Evolutionary conservation across 139 green algal species (phyloP).

Genomic region (Chlamydomonas sp.): DNA sequence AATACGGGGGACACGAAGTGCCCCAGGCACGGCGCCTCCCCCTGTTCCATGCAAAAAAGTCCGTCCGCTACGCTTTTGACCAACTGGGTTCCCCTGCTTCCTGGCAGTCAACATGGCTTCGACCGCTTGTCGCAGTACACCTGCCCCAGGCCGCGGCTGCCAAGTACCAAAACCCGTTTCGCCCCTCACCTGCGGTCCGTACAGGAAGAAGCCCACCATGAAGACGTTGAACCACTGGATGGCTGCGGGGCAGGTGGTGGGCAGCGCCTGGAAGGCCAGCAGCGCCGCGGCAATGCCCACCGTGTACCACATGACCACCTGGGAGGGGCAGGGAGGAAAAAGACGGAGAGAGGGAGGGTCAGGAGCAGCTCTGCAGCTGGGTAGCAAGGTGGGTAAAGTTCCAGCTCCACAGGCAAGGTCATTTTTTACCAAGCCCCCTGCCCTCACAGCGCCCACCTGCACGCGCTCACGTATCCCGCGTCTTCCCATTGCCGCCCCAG

Average conservation of each 20-base stretch:
- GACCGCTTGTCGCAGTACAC: too few species aligned
- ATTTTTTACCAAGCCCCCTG: too few species aligned
- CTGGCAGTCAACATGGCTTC: too few species aligned
- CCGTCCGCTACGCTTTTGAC: not conserved
- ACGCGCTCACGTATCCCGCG: too few species aligned
- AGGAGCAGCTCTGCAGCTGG: not conserved
- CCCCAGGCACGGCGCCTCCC: too few species aligned
- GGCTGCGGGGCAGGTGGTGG: conserved; percentile 59
- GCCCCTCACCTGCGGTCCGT: conserved; percentile 79
- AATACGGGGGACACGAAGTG: too few species aligned
- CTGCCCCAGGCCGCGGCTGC: too few species aligned
- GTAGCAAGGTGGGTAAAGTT: not conserved
- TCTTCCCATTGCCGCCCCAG: too few species aligned
- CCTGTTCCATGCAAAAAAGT: too few species aligned
- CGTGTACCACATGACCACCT: conserved; percentile 95
- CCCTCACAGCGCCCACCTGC: too few species aligned
- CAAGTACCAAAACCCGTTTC: not conserved
- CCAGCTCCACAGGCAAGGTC: too few species aligned
- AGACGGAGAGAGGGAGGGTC: not conserved
- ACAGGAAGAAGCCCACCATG: conserved; percentile 96
- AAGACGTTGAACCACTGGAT: conserved; percentile 93
- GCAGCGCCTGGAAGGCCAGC: conserved; percentile 75
- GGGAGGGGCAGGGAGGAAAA: not conserved
- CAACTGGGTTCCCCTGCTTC: not conserved
- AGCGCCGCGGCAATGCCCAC: conserved; percentile 85